Percentiles rank a stretch among this genome's conserved stretches.
Evolutionary conservation across 768 basidiomycete species (phyloP).

Genomic region (Boletus edulis): DNA sequence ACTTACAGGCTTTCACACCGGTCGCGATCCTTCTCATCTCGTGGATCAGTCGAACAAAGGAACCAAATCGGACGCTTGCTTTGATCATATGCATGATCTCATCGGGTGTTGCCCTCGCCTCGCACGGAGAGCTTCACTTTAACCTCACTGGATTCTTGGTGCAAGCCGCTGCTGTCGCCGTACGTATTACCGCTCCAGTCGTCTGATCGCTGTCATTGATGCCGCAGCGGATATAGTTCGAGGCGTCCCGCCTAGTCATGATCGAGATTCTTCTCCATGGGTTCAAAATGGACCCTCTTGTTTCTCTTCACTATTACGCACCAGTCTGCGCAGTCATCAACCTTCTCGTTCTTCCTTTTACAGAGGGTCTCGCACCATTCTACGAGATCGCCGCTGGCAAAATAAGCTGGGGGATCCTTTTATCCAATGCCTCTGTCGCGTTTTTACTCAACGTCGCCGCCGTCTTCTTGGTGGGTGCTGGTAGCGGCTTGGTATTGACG

Average conservation of each 20-base stretch:
- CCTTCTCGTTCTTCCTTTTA: slow-evolving; percentile 81
- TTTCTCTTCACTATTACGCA: slow-evolving; percentile 94
- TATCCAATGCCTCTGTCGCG: slow-evolving; percentile 84
- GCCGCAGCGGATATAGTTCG: slow-evolving; percentile 55
- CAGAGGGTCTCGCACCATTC: slow-evolving; percentile 89
- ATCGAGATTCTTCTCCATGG: slow-evolving; percentile 94
- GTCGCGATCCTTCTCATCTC: slow-evolving; percentile 93
- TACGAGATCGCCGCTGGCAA: slow-evolving; percentile 51
- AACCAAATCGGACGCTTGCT: slow-evolving; percentile 77
- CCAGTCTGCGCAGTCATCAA: slow-evolving; percentile 94
- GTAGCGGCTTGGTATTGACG: slow-evolving; percentile 85
- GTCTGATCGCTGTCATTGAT: neutral
- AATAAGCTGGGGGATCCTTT: slow-evolving; percentile 66
- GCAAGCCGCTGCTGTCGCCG: slow-evolving; percentile 83
- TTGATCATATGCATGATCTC: slow-evolving; percentile 92
- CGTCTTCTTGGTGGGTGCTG: slow-evolving; percentile 89
- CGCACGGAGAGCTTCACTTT: slow-evolving; percentile 85
- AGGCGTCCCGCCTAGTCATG: slow-evolving; percentile 92
- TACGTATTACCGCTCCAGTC: slow-evolving; percentile 26
- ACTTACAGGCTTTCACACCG: slow-evolving; percentile 76
- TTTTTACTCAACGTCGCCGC: slow-evolving; percentile 91
- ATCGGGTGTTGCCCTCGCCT: slow-evolving; percentile 83
- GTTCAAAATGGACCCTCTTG: slow-evolving; percentile 96
- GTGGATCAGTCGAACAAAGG: slow-evolving; percentile 84
- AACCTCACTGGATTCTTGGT: slow-evolving; percentile 83